phyloP scores from a whole-genome alignment of 257 asterid species.

The Knoxia roxburghii region DNA sequence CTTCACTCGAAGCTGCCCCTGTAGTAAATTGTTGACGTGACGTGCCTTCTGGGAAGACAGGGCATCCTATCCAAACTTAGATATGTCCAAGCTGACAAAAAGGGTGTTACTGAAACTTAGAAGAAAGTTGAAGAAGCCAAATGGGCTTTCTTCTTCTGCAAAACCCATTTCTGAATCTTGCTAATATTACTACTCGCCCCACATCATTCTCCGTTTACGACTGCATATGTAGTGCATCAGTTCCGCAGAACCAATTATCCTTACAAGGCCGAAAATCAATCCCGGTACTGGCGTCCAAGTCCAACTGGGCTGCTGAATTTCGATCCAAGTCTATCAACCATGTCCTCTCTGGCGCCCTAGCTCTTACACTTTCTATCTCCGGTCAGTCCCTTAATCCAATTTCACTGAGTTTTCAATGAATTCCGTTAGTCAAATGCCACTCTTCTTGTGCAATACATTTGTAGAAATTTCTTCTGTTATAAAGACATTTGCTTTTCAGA shows the following conservation, averaged over 20 bases:
- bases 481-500: background rate
- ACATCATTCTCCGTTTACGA: constrained; percentile 10
- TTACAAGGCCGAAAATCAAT: constrained; percentile 13
- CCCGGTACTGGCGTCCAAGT: constrained; percentile 12
- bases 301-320: constrained; percentile 36
- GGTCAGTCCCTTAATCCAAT: constrained; percentile 32
- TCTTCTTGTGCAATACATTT: background rate
- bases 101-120: background rate
- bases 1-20: no score
- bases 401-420: background rate
- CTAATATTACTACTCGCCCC: constrained; percentile 2
- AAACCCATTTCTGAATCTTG: constrained; percentile 20
- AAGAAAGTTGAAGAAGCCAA: constrained; percentile 6
- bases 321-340: constrained; percentile 47
- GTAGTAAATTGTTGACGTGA: background rate
- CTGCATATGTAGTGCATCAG: constrained; percentile 25
- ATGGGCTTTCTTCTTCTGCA: constrained; percentile 44
- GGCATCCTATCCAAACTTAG: background rate
- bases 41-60: background rate
- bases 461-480: background rate
- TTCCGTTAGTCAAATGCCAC: background rate
- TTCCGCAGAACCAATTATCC: constrained; percentile 12
- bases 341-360: constrained; percentile 62
- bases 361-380: constrained; percentile 58
- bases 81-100: background rate